Evolutionary conservation across 2,329 filamentous ascomycete species (phyloP), one percentile per base, ranked within the genome.

Genomic region (Leptographium flavum): DNA sequence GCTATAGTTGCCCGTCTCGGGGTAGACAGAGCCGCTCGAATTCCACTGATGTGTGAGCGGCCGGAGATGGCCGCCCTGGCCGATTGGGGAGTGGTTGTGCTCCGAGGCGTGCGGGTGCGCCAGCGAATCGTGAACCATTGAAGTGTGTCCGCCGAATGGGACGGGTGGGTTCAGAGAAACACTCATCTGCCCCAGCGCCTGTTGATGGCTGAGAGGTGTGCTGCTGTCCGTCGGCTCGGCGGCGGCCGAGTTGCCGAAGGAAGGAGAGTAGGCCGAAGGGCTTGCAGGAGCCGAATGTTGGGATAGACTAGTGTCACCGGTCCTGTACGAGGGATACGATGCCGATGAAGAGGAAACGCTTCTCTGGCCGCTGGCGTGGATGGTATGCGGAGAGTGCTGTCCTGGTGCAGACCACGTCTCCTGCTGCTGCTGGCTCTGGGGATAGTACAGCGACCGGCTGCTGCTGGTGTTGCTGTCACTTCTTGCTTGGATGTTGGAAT

Each of bases 121-220:
- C 32, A 48, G 38, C 19, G 31, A 27, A 17, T 36, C 33, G 42
- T 45, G 46, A 32, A 37, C 43, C 11, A 51, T 38, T 36, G 45
- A 47, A 39, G 50, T 27, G 43, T 47, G 50, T 36, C 48, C 49
- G 36, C 45, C 45, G 39, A 50, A 43, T 4, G 49, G 44, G 42
- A 50, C 48, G 36, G 42, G 47, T 23, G 39, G 45, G 32, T 43
- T 40, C 31, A 51, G 31, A 33, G 49, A 47, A 22, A 48, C 42
- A 39, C 42, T 47, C 49, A 51, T 49, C 42, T 48, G 49, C 42
- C 27, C 44, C 35, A 39, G 17, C 32, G 45, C 11, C 28, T 45
- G 46, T 19, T 40, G 38, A 2, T 42, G 40, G 37, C 39, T 31
- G 2, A 40, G 23, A 31, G 45, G 14, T n/a, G 35, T 17, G 8